A percentile compares a stretch with the other conserved stretches of the same genome.
These are phyloP conservation scores for Claviceps humidiphila DNA, from an alignment of 2,329 filamentous ascomycete genomes.

Conservation along the genomic window DNA sequence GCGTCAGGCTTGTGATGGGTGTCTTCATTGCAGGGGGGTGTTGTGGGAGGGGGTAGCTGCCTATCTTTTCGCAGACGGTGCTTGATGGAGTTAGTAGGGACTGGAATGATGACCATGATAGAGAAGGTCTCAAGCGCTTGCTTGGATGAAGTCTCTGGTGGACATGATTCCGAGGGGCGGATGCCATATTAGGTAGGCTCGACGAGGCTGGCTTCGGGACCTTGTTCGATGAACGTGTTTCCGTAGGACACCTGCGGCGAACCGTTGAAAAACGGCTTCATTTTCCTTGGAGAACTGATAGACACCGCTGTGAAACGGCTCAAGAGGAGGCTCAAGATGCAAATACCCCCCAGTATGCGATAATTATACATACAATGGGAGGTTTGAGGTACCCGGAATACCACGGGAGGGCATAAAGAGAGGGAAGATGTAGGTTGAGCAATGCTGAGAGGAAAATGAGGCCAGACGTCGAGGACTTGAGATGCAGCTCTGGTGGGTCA, in stretches of 20 bases:
- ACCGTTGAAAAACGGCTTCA: not conserved
- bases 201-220: not conserved
- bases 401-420: not conserved
- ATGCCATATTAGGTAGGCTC: not conserved
- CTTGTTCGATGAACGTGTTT: not conserved
- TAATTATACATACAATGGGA: not conserved
- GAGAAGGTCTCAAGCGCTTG: not conserved
- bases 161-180: not conserved
- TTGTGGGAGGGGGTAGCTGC: too few relatives aligned
- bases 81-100: not conserved
- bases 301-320: not conserved
- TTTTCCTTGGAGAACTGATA: not conserved
- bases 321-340: too few relatives aligned
- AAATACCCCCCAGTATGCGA: not conserved
- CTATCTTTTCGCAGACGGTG: not conserved
- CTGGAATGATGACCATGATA: not conserved
- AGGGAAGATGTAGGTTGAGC: not conserved
- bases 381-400: not conserved
- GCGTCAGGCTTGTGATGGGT: conserved; percentile 2
- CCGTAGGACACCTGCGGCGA: too few relatives aligned
- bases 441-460: not conserved
- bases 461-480: too few relatives aligned
- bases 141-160: not conserved
- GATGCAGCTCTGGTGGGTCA: not conserved
- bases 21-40: conserved; percentile 3